These are phyloP conservation scores for Cyberlindnera americana DNA, from an alignment of 805 yeast genomes.

Conservation along the genomic window DNA sequence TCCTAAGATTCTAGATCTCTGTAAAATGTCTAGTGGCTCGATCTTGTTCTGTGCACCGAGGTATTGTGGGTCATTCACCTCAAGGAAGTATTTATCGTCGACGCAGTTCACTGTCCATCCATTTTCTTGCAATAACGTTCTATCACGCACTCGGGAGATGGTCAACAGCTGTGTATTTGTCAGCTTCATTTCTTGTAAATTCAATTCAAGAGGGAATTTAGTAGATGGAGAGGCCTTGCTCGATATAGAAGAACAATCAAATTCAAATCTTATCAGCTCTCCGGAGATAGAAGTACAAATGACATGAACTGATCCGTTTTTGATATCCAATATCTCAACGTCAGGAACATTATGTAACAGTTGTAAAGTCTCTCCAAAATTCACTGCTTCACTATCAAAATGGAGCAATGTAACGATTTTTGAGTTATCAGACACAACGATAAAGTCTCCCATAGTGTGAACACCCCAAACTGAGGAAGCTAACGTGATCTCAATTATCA, in stretches of 20 bases:
- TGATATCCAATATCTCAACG: conserved; percentile 36
- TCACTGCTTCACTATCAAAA: conserved; percentile 15
- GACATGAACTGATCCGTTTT: conserved; percentile 28
- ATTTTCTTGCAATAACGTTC: conserved; percentile 41
- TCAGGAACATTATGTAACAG: conserved; percentile 56
- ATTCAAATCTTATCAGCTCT: conserved; percentile 22
- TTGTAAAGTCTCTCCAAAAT: conserved; percentile 36
- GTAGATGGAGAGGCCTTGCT: not conserved
- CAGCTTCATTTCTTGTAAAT: not conserved
- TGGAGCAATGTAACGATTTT: conserved; percentile 41
- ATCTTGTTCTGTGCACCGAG: conserved; percentile 40
- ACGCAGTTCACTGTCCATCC: conserved; percentile 53
- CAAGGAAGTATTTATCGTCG: conserved; percentile 38
- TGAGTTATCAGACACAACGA: conserved; percentile 55
- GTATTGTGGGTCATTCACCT: conserved; percentile 45
- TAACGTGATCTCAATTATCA: conserved; percentile 29
- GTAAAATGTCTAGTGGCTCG: conserved; percentile 30
- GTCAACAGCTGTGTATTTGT: not conserved
- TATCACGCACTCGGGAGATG: conserved; percentile 28
- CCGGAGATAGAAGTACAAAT: conserved; percentile 46
- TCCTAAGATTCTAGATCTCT: conserved; percentile 41
- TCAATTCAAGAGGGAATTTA: not conserved
- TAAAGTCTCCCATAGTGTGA: conserved; percentile 39
- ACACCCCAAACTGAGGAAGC: conserved; percentile 61
- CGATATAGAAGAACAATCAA: conserved; percentile 4